These are phyloP conservation scores for Psidium friedrichsthalianum DNA, from an alignment of 345 rosid species.

Conservation along the genomic window DNA sequence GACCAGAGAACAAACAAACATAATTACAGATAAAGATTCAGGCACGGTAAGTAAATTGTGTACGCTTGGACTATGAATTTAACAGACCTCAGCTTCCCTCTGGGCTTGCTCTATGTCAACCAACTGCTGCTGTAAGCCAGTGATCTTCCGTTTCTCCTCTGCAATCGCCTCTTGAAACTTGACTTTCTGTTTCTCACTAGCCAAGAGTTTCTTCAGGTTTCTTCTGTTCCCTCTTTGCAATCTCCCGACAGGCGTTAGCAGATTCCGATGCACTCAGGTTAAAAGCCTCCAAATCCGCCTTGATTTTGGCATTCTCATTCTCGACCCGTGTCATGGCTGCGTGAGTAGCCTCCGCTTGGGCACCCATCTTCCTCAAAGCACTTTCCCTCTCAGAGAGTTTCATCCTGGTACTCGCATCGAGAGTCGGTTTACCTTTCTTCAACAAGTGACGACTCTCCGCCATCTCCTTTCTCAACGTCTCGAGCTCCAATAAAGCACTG, in stretches of 20 bases:
- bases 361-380: constrained; percentile 70
- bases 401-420: constrained; percentile 68
- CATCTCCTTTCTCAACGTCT: constrained; percentile 69
- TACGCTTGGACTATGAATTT: background rate
- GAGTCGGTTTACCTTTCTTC: constrained; percentile 80
- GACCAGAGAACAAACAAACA: background rate
- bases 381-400: constrained; percentile 73
- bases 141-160: constrained; percentile 59
- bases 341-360: constrained; percentile 68
- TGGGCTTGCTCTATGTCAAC: constrained; percentile 35
- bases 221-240: constrained; percentile 76
- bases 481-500: constrained; percentile 70
- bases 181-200: constrained; percentile 75
- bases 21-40: background rate
- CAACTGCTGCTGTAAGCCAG: constrained; percentile 43
- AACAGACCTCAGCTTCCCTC: constrained; percentile 68
- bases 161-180: constrained; percentile 74
- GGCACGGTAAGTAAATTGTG: background rate
- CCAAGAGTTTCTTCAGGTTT: constrained; percentile 63
- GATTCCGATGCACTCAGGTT: constrained; percentile 91
- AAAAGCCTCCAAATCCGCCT: constrained; percentile 91
- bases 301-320: constrained; percentile 82
- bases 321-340: constrained; percentile 64
- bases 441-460: constrained; percentile 68
- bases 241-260: constrained; percentile 51